These are phyloP conservation scores for Alternaria brassicicola DNA, from an alignment of 2,329 filamentous ascomycete species.

Conservation along the genomic window DNA sequence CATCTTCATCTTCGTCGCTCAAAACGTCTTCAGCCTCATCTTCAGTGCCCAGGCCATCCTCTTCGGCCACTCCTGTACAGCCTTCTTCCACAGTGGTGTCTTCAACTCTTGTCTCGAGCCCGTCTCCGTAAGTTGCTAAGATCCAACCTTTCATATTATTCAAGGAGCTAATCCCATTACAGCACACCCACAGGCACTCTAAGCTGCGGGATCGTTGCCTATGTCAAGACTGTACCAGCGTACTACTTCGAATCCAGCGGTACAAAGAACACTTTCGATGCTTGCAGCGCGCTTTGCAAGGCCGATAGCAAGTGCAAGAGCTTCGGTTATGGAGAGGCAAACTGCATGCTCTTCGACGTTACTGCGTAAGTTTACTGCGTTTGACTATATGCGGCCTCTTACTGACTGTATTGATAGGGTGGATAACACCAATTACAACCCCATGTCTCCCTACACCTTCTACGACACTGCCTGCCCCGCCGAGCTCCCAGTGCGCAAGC, in stretches of 20 bases:
- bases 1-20: constrained; percentile 8
- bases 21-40: constrained; percentile 11
- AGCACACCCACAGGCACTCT: constrained; percentile 25
- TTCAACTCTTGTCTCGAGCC: constrained; percentile 19
- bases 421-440: constrained; percentile 44
- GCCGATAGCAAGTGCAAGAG: constrained; percentile 41
- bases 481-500: constrained; percentile 40
- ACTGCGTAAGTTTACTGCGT: constrained; percentile 28
- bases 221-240: constrained; percentile 38
- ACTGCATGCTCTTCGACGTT: constrained; percentile 44
- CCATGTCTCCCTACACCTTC: constrained; percentile 44
- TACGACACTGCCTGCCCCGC: constrained; percentile 36
- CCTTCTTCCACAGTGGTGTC: constrained; percentile 22
- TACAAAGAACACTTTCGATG: constrained; percentile 40
- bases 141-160: not conserved
- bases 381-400: not conserved
- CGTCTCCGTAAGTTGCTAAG: constrained; percentile 30
- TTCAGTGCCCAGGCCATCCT: constrained; percentile 10
- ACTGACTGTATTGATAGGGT: constrained; percentile 15
- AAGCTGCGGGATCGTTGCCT: constrained; percentile 40
- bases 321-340: constrained; percentile 43
- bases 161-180: constrained; percentile 1
- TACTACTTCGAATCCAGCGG: constrained; percentile 45
- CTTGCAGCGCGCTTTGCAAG: constrained; percentile 40
- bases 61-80: constrained; percentile 13